Conservation (phyloP, 768 basidiomycete species). For the Russula sp. region DNA sequence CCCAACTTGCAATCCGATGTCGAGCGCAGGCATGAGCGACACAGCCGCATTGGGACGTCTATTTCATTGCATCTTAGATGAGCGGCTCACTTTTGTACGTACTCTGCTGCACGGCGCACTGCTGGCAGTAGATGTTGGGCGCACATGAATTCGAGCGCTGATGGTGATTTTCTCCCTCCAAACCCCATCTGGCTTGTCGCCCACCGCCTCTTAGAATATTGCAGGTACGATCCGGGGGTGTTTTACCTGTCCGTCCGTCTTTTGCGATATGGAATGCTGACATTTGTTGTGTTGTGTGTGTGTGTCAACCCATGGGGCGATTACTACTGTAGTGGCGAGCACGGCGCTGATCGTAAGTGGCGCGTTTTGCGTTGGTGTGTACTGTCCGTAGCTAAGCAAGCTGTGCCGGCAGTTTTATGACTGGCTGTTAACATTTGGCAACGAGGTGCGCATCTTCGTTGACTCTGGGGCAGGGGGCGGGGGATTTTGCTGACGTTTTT, state of each 20-base stretch:
- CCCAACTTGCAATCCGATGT: neutral
- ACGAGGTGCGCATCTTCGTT: constrained; percentile 9
- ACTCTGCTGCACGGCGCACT: neutral
- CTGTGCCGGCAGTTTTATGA: constrained; percentile 11
- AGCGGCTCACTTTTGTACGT: constrained; percentile 7
- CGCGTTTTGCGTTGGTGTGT: neutral
- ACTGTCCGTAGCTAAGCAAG: neutral
- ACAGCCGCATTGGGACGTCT: neutral
- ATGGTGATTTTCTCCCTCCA: too few species aligned
- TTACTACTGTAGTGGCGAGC: constrained; percentile 3
- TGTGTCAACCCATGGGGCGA: too few species aligned
- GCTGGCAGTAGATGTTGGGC: neutral
- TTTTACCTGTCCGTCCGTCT: too few species aligned
- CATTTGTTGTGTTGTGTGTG: neutral
- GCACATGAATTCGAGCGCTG: neutral
- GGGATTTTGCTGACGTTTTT: neutral
- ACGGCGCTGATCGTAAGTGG: constrained; percentile 9
- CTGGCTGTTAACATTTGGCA: constrained; percentile 7
- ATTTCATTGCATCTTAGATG: neutral
- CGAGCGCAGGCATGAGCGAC: neutral
- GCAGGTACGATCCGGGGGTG: neutral
- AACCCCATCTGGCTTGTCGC: neutral
- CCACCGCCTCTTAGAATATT: neutral
- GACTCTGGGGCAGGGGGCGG: neutral
- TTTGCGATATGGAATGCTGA: neutral